These are phyloP conservation scores for Coccinonectria pachysandricola DNA, from an alignment of 2,329 filamentous ascomycete genomes.

Conservation along the genomic window DNA sequence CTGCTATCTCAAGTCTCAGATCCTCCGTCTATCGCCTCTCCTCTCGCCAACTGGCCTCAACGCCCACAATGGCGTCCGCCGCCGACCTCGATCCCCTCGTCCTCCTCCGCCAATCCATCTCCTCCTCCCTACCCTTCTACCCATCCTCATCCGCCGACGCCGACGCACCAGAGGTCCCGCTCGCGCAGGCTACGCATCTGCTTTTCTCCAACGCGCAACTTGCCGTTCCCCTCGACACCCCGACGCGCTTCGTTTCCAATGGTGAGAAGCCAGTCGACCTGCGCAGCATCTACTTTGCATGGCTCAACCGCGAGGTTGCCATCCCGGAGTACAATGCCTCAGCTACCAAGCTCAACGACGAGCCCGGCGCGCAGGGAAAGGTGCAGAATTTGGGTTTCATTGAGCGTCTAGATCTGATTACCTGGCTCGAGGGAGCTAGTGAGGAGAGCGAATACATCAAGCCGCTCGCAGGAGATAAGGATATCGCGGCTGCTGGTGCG, in stretches of 20 bases:
- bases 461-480: conserved; percentile 57
- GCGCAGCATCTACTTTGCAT: conserved; percentile 92
- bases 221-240: conserved; percentile 56
- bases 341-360: conserved; percentile 69
- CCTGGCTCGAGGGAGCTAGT: conserved; percentile 83
- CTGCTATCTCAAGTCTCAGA: not conserved
- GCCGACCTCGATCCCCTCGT: conserved; percentile 66
- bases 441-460: conserved; percentile 92
- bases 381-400: conserved; percentile 88
- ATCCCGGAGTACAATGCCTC: conserved; percentile 87
- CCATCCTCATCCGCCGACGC: conserved; percentile 63
- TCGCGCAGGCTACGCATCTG: conserved; percentile 70
- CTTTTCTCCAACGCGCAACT: conserved; percentile 57
- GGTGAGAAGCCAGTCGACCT: conserved; percentile 69
- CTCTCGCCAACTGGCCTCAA: conserved; percentile 4
- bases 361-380: conserved; percentile 51
- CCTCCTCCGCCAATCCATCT: conserved; percentile 75
- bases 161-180: conserved; percentile 48
- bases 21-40: conserved; percentile 1
- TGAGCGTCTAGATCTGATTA: conserved; percentile 82
- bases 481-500: conserved; percentile 30
- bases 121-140: conserved; percentile 56
- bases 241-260: conserved; percentile 81
- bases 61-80: conserved; percentile 40
- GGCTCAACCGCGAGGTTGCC: conserved; percentile 82